phyloP scores from a whole-genome alignment of 371 early-diverging fungal species.

The Mortierella sp. region DNA sequence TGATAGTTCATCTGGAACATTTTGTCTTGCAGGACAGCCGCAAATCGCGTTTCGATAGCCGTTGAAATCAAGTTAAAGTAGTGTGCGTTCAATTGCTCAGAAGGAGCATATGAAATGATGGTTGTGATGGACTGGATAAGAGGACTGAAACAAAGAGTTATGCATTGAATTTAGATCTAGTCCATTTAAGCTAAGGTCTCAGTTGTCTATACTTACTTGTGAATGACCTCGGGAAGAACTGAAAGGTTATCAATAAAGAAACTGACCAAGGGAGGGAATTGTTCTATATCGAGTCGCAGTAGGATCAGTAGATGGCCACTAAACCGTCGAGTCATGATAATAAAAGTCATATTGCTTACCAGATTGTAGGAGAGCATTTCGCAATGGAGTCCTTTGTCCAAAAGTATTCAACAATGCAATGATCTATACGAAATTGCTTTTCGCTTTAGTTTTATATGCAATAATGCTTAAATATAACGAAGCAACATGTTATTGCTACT shows the following conservation, averaged over 20 bases:
- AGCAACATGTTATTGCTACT: neutral
- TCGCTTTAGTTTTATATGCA: neutral
- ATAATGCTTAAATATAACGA: neutral
- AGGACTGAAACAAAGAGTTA: conserved; percentile 49
- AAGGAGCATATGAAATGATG: conserved; percentile 71
- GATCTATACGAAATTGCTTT: conserved; percentile 56
- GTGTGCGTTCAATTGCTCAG: conserved; percentile 60
- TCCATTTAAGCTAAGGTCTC: neutral
- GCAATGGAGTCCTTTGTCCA: conserved; percentile 62
- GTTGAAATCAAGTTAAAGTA: conserved; percentile 71
- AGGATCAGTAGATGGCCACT: neutral
- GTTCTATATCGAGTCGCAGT: conserved; percentile 44
- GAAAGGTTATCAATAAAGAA: conserved; percentile 73
- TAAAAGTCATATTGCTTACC: conserved; percentile 50
- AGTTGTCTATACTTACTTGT: conserved; percentile 60
- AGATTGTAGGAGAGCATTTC: conserved; percentile 71
- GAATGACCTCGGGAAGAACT: conserved; percentile 74
- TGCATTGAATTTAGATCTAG: too few relatives aligned
- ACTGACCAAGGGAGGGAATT: conserved; percentile 70
- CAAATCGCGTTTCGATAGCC: conserved; percentile 71
- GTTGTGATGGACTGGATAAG: conserved; percentile 77
- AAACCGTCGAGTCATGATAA: neutral
- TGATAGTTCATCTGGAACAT: conserved; percentile 73
- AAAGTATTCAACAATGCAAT: conserved; percentile 71
- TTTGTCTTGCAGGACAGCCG: conserved; percentile 67